Evolutionary conservation across 495 filamentous ascomycete species (phyloP).

Genomic region (Cenococcum geophilum): DNA sequence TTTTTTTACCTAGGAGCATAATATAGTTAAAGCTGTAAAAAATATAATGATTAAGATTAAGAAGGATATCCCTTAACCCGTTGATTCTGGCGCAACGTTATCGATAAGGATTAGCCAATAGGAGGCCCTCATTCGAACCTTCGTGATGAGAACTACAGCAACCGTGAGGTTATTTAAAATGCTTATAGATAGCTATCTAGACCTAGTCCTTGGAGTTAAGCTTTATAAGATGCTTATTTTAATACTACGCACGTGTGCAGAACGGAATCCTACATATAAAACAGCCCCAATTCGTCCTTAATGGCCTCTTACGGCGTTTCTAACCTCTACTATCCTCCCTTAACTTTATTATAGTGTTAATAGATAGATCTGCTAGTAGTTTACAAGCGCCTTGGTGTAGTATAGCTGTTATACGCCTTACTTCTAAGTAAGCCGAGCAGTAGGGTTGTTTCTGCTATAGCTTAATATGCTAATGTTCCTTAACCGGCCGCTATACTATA

Average conservation of each 20-base stretch:
- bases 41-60: no score
- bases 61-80: neutral
- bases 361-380: conserved; percentile 3
- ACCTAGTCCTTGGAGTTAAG: conserved; percentile 4
- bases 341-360: neutral
- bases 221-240: neutral
- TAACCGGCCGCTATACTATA: no score
- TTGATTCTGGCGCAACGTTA: conserved; percentile 1
- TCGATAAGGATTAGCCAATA: no score
- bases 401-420: neutral
- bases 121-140: no score
- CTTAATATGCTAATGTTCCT: neutral
- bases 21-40: no score
- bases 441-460: neutral
- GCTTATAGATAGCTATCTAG: neutral
- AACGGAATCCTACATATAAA: neutral
- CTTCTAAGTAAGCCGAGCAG: neutral
- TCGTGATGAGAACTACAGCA: no score
- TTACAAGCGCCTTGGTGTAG: neutral
- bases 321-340: neutral
- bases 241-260: neutral
- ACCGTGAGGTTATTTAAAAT: no score
- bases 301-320: neutral
- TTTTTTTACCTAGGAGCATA: no score
- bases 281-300: conserved; percentile 1